Base-by-base conservation (phyloP, 345 rosid species). In the Euphorbia pulcherrima region DNA sequence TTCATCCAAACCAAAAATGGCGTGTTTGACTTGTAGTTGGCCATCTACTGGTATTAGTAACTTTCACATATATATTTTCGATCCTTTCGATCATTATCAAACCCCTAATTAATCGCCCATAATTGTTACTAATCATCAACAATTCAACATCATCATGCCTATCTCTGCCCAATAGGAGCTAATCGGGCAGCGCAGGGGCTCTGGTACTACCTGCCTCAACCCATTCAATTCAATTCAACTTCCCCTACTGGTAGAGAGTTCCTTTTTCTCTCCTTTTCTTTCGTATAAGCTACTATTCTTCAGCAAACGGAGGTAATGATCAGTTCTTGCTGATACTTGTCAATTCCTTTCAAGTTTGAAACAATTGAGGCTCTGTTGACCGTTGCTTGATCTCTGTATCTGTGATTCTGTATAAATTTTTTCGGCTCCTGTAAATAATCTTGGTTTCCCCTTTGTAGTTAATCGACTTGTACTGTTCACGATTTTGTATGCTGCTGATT, bases 281-380 rank as follows among this genome's bases (percentile, higher is more conserved):
- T 48, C 48, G 39, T 12, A 46, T 35, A 52, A 68, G 55, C 41
- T 40, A 44, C 18, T 55, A 44, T 68, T 68, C 48, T 50, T 71
- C 44, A 57, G 65, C n/a, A 30, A n/a, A 54, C 39, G 18, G 66
- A 50, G 68, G 44, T 62, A 74, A 68, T 60, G 60, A 64, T 70
- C 65, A 52, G 21, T 68, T 47, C 54, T 5, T 40, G 4, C 8
- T 59, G 27, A 40, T 18, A 12, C 12, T 41, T 11, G 21, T 62
- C 65, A 70, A n/a, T 53, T 52, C 58, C 62, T 27, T 53, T 6
- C 26, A 20, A 62, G 27, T 35, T 66, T 14, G 1, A 51, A 30
- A n/a, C 8, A 4, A 28, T 65, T 39, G 37, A 30, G 35, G 60
- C 12, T 60, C 23, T 52, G 74, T 46, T 65, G 28, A 75, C 75